Conservation (phyloP, 2,329 filamentous ascomycete species). For the Neonectria hederae region DNA sequence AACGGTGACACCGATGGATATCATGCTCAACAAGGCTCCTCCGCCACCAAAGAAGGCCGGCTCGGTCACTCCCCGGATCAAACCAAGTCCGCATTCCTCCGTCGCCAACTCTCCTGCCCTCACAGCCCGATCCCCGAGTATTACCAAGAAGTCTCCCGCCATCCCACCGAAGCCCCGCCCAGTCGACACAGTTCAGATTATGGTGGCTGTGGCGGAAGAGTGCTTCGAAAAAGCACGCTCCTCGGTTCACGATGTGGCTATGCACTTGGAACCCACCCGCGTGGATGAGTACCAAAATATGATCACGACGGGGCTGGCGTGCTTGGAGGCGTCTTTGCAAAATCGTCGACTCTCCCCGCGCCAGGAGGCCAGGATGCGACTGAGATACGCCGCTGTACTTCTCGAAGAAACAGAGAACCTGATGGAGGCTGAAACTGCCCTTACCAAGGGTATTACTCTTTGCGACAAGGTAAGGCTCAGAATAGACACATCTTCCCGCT, state of each 20-base stretch:
- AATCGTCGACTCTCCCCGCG: constrained; percentile 69
- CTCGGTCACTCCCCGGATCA: constrained; percentile 41
- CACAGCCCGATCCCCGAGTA: constrained; percentile 51
- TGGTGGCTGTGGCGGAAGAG: constrained; percentile 79
- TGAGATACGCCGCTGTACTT: constrained; percentile 77
- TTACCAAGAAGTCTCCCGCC: constrained; percentile 55
- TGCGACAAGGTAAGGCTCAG: constrained; percentile 66
- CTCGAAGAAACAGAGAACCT: constrained; percentile 81
- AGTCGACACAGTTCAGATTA: constrained; percentile 64
- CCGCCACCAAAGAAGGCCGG: constrained; percentile 37
- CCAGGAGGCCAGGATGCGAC: constrained; percentile 72
- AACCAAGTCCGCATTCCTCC: constrained; percentile 51
- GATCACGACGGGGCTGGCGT: constrained; percentile 76
- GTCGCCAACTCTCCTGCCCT: constrained; percentile 54
- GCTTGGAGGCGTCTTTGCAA: constrained; percentile 75
- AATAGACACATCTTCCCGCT: not conserved
- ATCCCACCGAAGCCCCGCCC: constrained; percentile 53
- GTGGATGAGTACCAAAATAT: constrained; percentile 76
- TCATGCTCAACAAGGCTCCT: constrained; percentile 36
- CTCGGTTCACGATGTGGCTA: constrained; percentile 58
- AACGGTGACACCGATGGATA: constrained; percentile 40
- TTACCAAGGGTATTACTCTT: constrained; percentile 76
- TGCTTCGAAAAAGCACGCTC: constrained; percentile 74
- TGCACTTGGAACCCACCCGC: constrained; percentile 50
- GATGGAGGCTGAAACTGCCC: constrained; percentile 75